Percentiles rank a stretch among this genome's conserved stretches.
These are phyloP conservation scores for Suhomyces prunicola DNA, from an alignment of 805 yeast species.

Conservation along the genomic window DNA sequence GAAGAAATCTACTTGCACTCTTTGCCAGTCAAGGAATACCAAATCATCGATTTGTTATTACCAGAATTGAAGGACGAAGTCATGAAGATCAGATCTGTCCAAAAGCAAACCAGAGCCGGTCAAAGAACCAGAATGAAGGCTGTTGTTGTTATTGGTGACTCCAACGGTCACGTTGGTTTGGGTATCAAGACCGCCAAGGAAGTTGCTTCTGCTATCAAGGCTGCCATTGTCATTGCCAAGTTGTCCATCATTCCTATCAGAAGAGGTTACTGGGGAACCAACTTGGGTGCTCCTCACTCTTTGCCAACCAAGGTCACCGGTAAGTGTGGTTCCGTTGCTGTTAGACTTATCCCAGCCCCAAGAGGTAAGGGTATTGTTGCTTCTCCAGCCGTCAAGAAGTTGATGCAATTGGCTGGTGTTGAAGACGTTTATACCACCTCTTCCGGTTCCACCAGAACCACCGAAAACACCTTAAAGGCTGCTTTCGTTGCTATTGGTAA, in stretches of 20 bases:
- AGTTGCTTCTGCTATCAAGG: slow-evolving; percentile 99
- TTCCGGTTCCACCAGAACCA: slow-evolving; percentile 98
- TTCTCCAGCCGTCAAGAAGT: slow-evolving; percentile 98
- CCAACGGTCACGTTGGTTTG: slow-evolving; percentile 99
- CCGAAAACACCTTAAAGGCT: slow-evolving; percentile 99
- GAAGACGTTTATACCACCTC: slow-evolving; percentile 99
- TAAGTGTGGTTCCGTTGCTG: slow-evolving; percentile 99
- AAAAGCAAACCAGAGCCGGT: slow-evolving; percentile 99
- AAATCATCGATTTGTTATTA: slow-evolving; percentile 93
- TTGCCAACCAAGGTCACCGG: slow-evolving; percentile 97
- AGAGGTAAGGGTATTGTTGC: slow-evolving; percentile 99
- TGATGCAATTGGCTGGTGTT: slow-evolving; percentile 98
- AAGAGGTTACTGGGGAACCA: slow-evolving; percentile 99
- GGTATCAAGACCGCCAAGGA: slow-evolving; percentile 99
- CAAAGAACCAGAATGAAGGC: slow-evolving; percentile 99
- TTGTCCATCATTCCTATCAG: slow-evolving; percentile 98
- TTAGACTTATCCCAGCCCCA: slow-evolving; percentile 99
- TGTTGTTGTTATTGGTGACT: slow-evolving; percentile 98
- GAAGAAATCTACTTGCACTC: slow-evolving; percentile 99
- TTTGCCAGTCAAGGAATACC: slow-evolving; percentile 99
- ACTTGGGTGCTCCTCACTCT: slow-evolving; percentile 99
- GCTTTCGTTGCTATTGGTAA: slow-evolving; percentile 99
- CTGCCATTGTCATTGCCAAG: slow-evolving; percentile 99
- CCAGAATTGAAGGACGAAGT: slow-evolving; percentile 97
- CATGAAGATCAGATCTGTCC: slow-evolving; percentile 99